These are phyloP conservation scores for Metschnikowia bowlesiae DNA, from an alignment of 805 yeast species.

Conservation along the genomic window DNA sequence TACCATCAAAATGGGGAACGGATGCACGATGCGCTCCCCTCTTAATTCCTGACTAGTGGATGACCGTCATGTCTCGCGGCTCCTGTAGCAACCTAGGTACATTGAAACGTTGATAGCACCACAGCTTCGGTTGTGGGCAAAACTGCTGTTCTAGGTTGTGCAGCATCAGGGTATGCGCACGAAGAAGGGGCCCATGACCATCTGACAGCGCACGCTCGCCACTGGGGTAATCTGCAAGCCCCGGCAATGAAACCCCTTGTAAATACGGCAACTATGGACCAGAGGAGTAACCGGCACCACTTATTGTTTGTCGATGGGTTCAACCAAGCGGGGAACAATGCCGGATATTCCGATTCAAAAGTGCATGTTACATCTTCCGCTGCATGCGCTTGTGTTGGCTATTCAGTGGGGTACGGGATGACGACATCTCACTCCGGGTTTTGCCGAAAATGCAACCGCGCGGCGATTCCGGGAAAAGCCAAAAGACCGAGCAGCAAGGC, in stretches of 20 bases:
- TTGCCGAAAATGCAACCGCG: background rate
- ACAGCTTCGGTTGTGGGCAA: no score
- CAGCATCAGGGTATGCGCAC: background rate
- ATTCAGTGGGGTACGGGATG: slow-evolving; percentile 1
- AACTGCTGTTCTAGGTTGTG: background rate
- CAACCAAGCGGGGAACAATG: background rate
- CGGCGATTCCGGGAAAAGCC: background rate
- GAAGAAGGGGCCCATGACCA: background rate
- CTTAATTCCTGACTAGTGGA: background rate
- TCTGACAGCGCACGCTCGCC: background rate
- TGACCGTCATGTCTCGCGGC: no score
- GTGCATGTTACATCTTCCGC: background rate
- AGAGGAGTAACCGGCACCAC: background rate
- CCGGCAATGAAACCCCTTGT: background rate
- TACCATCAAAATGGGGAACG: no score
- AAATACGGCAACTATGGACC: background rate
- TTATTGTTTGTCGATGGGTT: background rate
- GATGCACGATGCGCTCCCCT: background rate
- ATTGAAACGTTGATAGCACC: no score
- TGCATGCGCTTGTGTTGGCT: background rate
- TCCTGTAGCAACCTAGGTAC: no score
- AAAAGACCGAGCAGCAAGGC: background rate
- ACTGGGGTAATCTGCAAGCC: background rate
- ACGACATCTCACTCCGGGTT: background rate
- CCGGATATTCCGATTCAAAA: background rate